phyloP scores from a whole-genome alignment of 2,329 filamentous ascomycete species.

The Penicillium sp. region DNA sequence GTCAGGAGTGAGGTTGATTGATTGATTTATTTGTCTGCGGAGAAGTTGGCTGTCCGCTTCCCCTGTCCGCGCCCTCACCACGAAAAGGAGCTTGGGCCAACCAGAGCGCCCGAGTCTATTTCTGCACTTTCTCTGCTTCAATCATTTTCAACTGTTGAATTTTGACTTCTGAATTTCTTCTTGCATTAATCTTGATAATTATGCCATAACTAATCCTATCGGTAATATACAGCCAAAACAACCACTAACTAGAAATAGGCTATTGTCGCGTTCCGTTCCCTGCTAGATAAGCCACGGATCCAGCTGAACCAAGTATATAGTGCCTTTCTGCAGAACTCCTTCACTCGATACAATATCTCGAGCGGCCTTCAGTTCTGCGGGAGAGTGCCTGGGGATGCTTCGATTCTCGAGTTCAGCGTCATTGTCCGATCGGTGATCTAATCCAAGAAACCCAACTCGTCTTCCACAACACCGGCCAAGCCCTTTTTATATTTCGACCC shows the following conservation, averaged over 20 bases:
- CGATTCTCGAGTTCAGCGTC: background rate
- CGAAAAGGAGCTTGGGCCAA: conserved; percentile 36
- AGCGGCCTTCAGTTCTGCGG: background rate
- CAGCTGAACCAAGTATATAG: too few species aligned
- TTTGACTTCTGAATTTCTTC: background rate
- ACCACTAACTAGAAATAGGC: background rate
- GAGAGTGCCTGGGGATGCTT: background rate
- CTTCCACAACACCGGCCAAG: conserved; percentile 51
- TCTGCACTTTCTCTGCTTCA: background rate
- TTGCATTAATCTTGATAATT: background rate
- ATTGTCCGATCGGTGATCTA: conserved; percentile 19
- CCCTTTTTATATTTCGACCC: conserved; percentile 40
- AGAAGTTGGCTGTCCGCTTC: conserved; percentile 8
- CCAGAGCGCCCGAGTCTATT: background rate
- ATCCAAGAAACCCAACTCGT: conserved; percentile 56
- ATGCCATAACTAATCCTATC: background rate
- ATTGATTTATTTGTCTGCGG: conserved; percentile 6
- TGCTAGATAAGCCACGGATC: background rate
- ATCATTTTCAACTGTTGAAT: background rate
- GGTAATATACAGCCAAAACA: conserved; percentile 1
- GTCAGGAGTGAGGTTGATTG: background rate
- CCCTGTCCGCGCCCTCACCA: conserved; percentile 20
- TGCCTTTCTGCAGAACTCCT: background rate
- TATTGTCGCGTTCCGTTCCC: background rate
- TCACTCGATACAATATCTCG: background rate